Evolutionary conservation across 495 filamentous ascomycete species (phyloP), one percentile per base, ranked within the genome.

Genomic region (Halenospora varia): DNA sequence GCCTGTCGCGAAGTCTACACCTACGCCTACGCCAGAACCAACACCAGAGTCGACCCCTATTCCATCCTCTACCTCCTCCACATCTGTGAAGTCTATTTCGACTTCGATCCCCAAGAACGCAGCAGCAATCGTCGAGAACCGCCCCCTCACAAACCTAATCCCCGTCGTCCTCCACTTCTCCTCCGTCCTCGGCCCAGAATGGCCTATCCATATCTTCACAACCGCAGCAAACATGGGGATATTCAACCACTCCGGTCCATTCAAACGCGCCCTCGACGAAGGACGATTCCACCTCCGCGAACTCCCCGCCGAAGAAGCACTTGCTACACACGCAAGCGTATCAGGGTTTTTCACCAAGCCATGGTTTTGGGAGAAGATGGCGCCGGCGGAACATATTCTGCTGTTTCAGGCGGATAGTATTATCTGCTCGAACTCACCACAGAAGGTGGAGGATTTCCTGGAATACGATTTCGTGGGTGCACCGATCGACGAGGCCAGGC

Each of bases 161-260:
- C 65, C 62, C 8, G 13, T 67, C 44, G 52, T 51, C 25, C 42
- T 66, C 3, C 64, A 66, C 39, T 66, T 66, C 47, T 48, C 59
- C 22, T 26, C 49, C 42, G 59, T 66, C 0, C 62, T 66, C 13
- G 62, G 62, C 2, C 58, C 64, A 20, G 50, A 50, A 18, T 66
- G 64, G 64, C 50, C 57, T 25, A 25, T 64, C 0, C 48, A 52
- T 11, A 35, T 66, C 20, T 63, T 48, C 48, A 63, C 60, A n/a
- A n/a, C n/a, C n/a, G n/a, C n/a, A n/a, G n/a, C n/a, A n/a, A n/a
- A n/a, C n/a, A n/a, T n/a, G n/a, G n/a, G n/a, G n/a, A n/a, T n/a
- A n/a, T n/a, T n/a, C n/a, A n/a, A n/a, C n/a, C n/a, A n/a, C n/a
- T n/a, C n/a, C n/a, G n/a, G n/a, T n/a, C n/a, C n/a, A n/a, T n/a